Base-by-base conservation (phyloP, 495 filamentous ascomycete species). In the Pseudotulostoma volvatum region DNA sequence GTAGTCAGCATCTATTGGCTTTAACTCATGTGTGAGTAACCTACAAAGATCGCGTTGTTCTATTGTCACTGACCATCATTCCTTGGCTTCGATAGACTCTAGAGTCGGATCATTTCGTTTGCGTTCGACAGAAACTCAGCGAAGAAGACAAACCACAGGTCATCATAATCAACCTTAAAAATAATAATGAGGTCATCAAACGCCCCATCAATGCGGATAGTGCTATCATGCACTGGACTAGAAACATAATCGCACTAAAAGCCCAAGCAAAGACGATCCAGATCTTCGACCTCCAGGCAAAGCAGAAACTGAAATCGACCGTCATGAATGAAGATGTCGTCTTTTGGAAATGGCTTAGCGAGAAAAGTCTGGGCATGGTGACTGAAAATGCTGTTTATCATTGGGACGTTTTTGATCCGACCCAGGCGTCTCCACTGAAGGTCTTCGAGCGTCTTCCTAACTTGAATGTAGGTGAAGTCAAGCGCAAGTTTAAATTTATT, bases 261-360 rank as follows among this genome's bases (percentile, higher is more conserved):
- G 92, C 90, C 21, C 83, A 92, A 52, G 71, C 73, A 36, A 74
- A 86, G 42, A 96, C 92, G 41, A 75, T 99, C 30, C 90, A 99
- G 64, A 93, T 99, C 49, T 99, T 99, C 64, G 86, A 99, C 59
- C 70, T 99, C 37, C 72, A 71, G 34, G 71, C 74, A 39, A 95
- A 95, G 62, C 67, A 76, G 50, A 96, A 95, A 70, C 73, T 96
- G 42, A 94, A 95, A 69, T 90, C 86, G 9, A 73, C 86, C 17
- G 80, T 77, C 8, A 95, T 95, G 85, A 80, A 78, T 52, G 92
- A 96, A 59, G 92, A 96, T 63, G 82, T 99, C 39, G 74, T 82
- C 9, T 99, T 90, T 70, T 99, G 90, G 90, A 94, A 94, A 63
- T 99, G 92, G 92, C 81, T 88, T 63, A 93, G 80, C 62, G 78